These are phyloP conservation scores for Pseudocercospora macadamiae DNA, from an alignment of 2,329 filamentous ascomycete species.

Conservation along the genomic window DNA sequence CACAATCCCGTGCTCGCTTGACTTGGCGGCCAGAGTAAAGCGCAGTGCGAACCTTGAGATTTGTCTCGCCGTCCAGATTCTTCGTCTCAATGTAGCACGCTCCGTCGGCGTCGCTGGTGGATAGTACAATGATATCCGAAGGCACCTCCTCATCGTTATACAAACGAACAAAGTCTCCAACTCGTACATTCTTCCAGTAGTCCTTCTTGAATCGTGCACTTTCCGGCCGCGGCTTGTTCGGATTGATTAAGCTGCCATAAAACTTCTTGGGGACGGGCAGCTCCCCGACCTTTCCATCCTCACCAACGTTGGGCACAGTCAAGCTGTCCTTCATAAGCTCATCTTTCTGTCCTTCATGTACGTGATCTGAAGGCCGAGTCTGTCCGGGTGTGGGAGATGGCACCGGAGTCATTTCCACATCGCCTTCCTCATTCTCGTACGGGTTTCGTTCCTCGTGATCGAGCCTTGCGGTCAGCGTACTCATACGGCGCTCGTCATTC, in stretches of 20 bases:
- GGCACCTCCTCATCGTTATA: conserved; percentile 97
- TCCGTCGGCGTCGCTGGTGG: conserved; percentile 91
- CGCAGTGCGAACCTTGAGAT: conserved; percentile 91
- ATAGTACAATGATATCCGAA: conserved; percentile 87
- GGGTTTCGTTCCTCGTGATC: conserved; percentile 43
- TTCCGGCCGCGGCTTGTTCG: conserved; percentile 64
- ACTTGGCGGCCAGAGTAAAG: conserved; percentile 81
- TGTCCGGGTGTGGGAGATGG: conserved; percentile 72
- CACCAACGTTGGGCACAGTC: conserved; percentile 32
- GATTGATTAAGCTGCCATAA: conserved; percentile 74
- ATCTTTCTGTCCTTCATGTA: conserved; percentile 21
- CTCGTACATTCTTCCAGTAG: conserved; percentile 91
- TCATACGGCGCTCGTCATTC: conserved; percentile 51
- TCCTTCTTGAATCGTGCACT: conserved; percentile 88
- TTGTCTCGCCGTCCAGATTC: conserved; percentile 96
- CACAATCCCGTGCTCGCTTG: conserved; percentile 89
- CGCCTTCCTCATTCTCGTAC: conserved; percentile 58
- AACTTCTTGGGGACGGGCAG: conserved; percentile 50
- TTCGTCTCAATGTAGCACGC: conserved; percentile 98
- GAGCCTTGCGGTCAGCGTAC: conserved; percentile 52
- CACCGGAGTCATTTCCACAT: conserved; percentile 93
- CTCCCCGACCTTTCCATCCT: conserved; percentile 27
- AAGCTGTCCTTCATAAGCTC: conserved; percentile 28
- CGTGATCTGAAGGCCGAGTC: conserved; percentile 36
- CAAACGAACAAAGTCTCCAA: conserved; percentile 93